Evolutionary conservation across 768 basidiomycete species (phyloP).

Genomic region (Xerocomellus dryophilus): DNA sequence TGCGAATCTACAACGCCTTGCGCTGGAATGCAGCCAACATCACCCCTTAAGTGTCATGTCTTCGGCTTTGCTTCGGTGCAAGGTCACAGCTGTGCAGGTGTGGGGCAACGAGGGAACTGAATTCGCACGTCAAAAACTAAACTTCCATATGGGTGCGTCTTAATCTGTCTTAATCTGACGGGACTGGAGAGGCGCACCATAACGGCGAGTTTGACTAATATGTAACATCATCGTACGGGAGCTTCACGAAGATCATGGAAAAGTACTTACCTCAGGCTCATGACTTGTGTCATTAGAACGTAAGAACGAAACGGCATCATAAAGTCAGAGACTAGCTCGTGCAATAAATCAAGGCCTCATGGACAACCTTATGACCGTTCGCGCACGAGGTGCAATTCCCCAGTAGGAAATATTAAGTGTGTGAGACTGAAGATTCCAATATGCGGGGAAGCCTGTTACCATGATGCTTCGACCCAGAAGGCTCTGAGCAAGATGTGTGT

Average conservation of each 20-base stretch:
- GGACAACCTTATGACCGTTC: not conserved
- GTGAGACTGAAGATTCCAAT: not conserved
- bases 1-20: not conserved
- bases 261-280: not conserved
- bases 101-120: slow-evolving; percentile 14
- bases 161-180: not conserved
- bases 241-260: not conserved
- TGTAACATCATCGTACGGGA: not conserved
- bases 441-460: slow-evolving; percentile 7
- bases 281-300: not conserved
- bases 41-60: not conserved
- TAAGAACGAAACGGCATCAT: slow-evolving; percentile 3
- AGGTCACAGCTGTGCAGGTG: slow-evolving; percentile 14
- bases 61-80: not conserved
- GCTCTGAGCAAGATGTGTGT: not conserved
- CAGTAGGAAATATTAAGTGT: not conserved
- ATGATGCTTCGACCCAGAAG: slow-evolving; percentile 6
- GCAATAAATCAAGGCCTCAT: not conserved
- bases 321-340: not conserved
- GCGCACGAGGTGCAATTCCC: not conserved
- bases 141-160: not conserved
- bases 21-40: not conserved
- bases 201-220: not conserved
- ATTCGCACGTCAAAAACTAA: slow-evolving; percentile 11
- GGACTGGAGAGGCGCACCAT: not conserved